Base-by-base conservation (phyloP, 441 rosid genomes). In the Daphne laureola region DNA sequence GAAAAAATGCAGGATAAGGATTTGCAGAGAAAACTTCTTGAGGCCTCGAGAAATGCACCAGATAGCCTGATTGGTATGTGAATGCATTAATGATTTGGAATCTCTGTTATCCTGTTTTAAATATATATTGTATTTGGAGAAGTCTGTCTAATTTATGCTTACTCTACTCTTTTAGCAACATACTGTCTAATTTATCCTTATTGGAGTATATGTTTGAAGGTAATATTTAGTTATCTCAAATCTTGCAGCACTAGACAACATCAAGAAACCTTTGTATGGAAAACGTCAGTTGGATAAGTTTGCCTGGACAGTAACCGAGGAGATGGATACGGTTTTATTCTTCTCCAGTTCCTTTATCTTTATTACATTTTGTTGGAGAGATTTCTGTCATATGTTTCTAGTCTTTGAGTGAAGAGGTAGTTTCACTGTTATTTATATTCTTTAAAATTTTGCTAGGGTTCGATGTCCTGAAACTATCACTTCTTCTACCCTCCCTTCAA, bases 231-330 rank as follows among this genome's bases (percentile, higher is more conserved):
- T 53, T 53, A 48, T 36, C 69, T 66, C 52, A 55, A 60, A 55
- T 51, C 61, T 58, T 73, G 77, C 81, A 93, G 99, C 81, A 54
- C 87, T 94, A 72, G 88, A 94, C 63, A 82, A 84, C 82, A 76
- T 84, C 57, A 78, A 78, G 71, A 82, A 92, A 62, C 98, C 99
- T 43, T 63, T 94, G 62, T 94, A 94, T 69, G 90, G 81, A 62
- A 94, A 86, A 73, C 99, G 90, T 81, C 96, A 95, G 38, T 90
- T 90, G 98, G 66, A 75, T 50, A 83, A 87, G 68, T 90, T 81
- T 84, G 78, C 98, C 45, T 94, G 95, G 99, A 90, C 94, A 12
- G 58, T 77, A 45, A 83, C 88, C 2, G 95, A 90, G 61, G 96
- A 94, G 59, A 77, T 81, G 51, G 96, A 94, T 73, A 90, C 79